Percentiles rank a stretch among this genome's conserved stretches.
phyloP scores from a whole-genome alignment of 257 asterid species.

The Lithospermum erythrorhizon region DNA sequence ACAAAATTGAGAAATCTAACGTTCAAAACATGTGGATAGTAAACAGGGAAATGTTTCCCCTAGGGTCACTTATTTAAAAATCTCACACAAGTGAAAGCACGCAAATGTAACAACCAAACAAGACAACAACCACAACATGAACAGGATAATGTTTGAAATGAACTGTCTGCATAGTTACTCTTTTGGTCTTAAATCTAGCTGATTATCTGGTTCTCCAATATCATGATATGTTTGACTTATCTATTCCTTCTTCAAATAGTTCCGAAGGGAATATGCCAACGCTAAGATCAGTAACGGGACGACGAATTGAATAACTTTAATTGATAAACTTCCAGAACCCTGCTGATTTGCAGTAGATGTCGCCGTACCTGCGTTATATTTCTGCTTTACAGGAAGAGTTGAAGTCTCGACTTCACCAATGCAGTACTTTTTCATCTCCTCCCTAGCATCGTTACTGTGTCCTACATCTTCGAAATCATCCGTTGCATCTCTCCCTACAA shows the following conservation, averaged over 20 bases:
- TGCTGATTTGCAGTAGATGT: not conserved
- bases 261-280: not conserved
- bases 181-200: too few species aligned
- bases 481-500: not conserved
- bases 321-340: not conserved
- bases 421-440: not conserved
- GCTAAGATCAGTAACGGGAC: not conserved
- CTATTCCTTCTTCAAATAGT: not conserved
- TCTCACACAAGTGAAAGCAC: too few species aligned
- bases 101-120: too few species aligned
- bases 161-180: too few species aligned
- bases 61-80: too few species aligned
- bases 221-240: too few species aligned
- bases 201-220: not conserved
- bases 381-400: not conserved
- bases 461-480: not conserved
- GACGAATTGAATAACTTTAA: not conserved
- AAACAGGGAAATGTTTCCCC: too few species aligned
- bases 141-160: too few species aligned
- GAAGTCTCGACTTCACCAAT: not conserved
- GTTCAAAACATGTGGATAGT: too few species aligned
- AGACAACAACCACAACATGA: too few species aligned
- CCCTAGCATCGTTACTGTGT: not conserved
- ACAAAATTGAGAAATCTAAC: too few species aligned
- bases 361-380: not conserved